Evolutionary conservation across 2,329 filamentous ascomycete genomes (phyloP).

Genomic region (Conoideocrella luteorostrata): DNA sequence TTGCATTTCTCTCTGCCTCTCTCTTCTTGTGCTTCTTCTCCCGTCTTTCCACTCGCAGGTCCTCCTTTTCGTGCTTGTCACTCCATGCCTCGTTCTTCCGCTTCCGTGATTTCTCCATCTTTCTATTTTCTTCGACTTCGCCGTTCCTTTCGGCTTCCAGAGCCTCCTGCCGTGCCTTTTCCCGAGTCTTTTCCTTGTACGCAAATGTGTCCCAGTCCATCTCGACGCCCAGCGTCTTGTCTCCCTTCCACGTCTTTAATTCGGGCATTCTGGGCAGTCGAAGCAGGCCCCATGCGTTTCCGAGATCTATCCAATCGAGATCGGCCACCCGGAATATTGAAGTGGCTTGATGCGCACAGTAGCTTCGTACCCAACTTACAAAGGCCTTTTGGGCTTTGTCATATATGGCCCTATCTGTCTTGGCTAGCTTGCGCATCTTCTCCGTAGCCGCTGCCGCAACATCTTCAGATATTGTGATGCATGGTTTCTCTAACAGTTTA

Average conservation of each 20-base stretch:
- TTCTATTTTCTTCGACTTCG: conserved; percentile 29
- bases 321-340: conserved; percentile 83
- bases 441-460: conserved; percentile 54
- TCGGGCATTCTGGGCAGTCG: conserved; percentile 93
- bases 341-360: conserved; percentile 82
- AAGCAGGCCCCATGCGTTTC: conserved; percentile 77
- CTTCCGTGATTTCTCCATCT: conserved; percentile 45
- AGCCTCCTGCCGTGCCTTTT: conserved; percentile 55
- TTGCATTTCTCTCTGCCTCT: conserved; percentile 55
- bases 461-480: conserved; percentile 49
- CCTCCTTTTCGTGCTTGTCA: conserved; percentile 60
- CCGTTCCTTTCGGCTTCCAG: conserved; percentile 42
- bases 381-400: conserved; percentile 90
- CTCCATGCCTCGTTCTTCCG: conserved; percentile 67
- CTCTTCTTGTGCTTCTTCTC: conserved; percentile 59
- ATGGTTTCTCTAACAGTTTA: conserved; percentile 50
- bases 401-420: conserved; percentile 53
- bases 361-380: conserved; percentile 87
- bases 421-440: conserved; percentile 54
- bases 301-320: conserved; percentile 79
- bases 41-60: conserved; percentile 52
- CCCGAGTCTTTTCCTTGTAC: conserved; percentile 67
- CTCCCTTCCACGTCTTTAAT: conserved; percentile 64
- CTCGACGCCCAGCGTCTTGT: conserved; percentile 54
- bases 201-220: conserved; percentile 62